These are phyloP conservation scores for Tieghemostelium lacteum DNA, from an alignment of 78 protist genomes.

Conservation along the genomic window DNA sequence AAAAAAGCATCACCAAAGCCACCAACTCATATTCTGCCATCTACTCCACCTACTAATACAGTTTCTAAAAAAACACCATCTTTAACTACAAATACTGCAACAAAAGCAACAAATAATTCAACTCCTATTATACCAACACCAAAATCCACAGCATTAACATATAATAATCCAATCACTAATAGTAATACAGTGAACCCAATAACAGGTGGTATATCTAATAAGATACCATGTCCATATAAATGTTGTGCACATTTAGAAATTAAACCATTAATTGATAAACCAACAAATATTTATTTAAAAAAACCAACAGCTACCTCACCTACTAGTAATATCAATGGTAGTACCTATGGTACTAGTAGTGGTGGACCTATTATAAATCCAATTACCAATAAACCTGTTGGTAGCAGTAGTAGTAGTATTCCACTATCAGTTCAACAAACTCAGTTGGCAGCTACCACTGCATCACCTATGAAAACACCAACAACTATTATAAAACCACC, in stretches of 20 bases:
- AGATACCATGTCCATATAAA: conserved; percentile 12
- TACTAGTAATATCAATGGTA: background rate
- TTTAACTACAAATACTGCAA: background rate
- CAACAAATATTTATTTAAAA: no score
- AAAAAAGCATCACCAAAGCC: background rate
- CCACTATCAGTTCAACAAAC: background rate
- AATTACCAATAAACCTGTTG: background rate
- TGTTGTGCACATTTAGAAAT: conserved; percentile 26
- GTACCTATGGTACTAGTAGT: background rate
- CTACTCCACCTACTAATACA: background rate
- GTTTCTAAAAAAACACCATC: background rate
- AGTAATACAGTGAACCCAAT: no score
- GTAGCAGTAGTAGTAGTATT: no score
- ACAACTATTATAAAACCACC: background rate
- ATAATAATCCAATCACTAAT: no score
- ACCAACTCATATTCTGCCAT: background rate
- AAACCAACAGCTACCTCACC: background rate
- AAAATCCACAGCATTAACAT: no score
- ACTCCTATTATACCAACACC: no score
- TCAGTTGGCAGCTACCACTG: background rate
- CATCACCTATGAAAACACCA: background rate
- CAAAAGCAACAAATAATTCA: background rate
- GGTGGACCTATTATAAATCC: background rate
- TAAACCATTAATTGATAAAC: no score
- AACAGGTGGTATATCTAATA: no score